A percentile compares a stretch with the other conserved stretches of the same genome.
phyloP scores from a whole-genome alignment of 2,329 filamentous ascomycete species.

The Elsinoe ampelina region DNA sequence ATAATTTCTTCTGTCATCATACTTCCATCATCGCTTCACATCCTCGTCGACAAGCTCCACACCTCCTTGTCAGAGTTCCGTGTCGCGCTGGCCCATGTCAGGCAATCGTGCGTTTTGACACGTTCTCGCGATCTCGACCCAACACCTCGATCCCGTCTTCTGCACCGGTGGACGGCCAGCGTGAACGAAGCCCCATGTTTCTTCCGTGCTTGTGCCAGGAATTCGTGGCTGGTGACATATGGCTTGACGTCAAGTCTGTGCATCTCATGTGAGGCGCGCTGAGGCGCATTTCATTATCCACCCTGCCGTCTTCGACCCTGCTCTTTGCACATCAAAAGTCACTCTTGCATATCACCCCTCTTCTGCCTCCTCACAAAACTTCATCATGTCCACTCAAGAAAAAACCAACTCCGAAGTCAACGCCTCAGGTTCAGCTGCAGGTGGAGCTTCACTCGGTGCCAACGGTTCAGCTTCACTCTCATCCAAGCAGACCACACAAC shows the following conservation, averaged over 20 bases:
- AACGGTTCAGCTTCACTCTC: conserved; percentile 12
- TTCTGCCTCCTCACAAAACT: background rate
- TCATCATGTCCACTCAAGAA: conserved; percentile 13
- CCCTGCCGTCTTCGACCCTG: background rate
- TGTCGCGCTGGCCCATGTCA: background rate
- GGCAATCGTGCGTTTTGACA: conserved; percentile 8
- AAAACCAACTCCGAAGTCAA: background rate
- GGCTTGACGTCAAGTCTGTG: conserved; percentile 13
- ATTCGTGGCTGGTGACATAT: conserved; percentile 14
- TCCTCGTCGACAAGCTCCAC: background rate
- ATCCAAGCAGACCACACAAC: conserved; percentile 20
- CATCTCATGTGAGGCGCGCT: conserved; percentile 13
- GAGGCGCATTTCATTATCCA: conserved; percentile 13
- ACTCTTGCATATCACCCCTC: conserved; percentile 1
- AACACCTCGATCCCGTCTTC: background rate
- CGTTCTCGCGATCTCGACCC: background rate
- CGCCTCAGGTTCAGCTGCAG: conserved; percentile 6
- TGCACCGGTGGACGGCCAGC: background rate
- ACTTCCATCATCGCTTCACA: conserved; percentile 4
- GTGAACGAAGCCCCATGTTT: background rate
- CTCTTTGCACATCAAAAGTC: conserved; percentile 7
- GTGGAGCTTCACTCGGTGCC: conserved; percentile 3
- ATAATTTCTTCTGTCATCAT: conserved; percentile 5
- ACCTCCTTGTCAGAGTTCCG: conserved; percentile 4
- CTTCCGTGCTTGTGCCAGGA: conserved; percentile 7